Percentiles rank a stretch among this genome's conserved stretches.
Evolutionary conservation across 352 stramenopile genomes (phyloP).

Genomic region (Phytophthora cactorum): DNA sequence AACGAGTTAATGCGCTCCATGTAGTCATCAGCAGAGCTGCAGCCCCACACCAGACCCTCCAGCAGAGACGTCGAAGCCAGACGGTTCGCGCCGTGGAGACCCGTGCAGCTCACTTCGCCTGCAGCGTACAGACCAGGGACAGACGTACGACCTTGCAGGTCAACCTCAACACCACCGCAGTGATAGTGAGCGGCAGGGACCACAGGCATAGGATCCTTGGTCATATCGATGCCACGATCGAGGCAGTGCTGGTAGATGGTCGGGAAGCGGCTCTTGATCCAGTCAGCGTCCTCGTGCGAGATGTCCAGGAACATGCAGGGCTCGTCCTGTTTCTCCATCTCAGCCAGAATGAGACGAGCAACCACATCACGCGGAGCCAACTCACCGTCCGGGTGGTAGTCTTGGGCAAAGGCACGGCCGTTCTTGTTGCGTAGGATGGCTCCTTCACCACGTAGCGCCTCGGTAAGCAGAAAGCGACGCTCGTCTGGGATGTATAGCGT

Average conservation of each 20-base stretch:
- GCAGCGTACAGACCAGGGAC: conserved; percentile 90
- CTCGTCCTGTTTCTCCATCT: conserved; percentile 87
- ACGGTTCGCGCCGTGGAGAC: conserved; percentile 94
- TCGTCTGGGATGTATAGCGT: conserved; percentile 92
- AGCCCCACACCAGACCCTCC: conserved; percentile 95
- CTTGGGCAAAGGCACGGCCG: conserved; percentile 86
- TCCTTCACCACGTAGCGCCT: conserved; percentile 93
- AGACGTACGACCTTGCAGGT: conserved; percentile 85
- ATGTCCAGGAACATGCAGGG: conserved; percentile 94
- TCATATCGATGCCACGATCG: conserved; percentile 91
- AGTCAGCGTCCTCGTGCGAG: conserved; percentile 87
- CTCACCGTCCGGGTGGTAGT: conserved; percentile 93
- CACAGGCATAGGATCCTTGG: conserved; percentile 88
- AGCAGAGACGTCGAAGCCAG: conserved; percentile 94
- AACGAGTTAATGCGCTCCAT: conserved; percentile 32
- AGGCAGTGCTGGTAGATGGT: conserved; percentile 88
- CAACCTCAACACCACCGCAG: conserved; percentile 92
- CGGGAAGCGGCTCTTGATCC: conserved; percentile 87
- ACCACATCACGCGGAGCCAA: conserved; percentile 95
- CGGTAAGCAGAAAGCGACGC: conserved; percentile 92
- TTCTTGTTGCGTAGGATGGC: conserved; percentile 88
- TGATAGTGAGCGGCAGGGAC: conserved; percentile 95
- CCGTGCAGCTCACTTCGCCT: conserved; percentile 94
- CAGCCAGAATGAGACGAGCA: conserved; percentile 90
- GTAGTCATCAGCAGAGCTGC: conserved; percentile 86